Base-by-base conservation (phyloP, 1,139 yeast species). In the Taphrina betulina region DNA sequence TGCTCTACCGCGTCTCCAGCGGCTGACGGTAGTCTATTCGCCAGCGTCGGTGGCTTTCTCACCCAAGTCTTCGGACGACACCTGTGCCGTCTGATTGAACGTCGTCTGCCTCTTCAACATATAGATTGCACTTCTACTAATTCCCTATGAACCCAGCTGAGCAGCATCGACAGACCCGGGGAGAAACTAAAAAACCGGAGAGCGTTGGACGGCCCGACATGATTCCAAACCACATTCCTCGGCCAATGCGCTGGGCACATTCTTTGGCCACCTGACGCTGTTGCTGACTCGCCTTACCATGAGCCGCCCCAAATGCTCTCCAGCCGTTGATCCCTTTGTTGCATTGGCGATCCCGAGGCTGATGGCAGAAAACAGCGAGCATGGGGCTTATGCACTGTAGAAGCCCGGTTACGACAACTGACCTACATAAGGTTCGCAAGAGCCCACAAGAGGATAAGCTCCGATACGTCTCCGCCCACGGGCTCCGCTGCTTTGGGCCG, bases 41-140 rank as follows among this genome's bases (percentile, higher is more conserved):
- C 45, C 31, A 26, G 12, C 12, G 31, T 7, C 31, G 10, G 12
- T 12, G 10, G 12, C 10, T 26, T 7, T 7, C 31, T 26, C 26
- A 43, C 48, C 48, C 10, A 43, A 29, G 4, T 43, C 48, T 5
- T 29, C 37, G 5, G 22, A 8, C 2, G 48, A 31, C 26, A 43
- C 48, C 16, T 43, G 37, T 7, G 48, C 22, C 12, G 24, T 23
- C 17, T 31, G 48, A 20, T 33, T 43, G 17, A 43, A 43, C 16
- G 48, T 43, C n/a, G 36, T 43, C 29, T 43, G 48, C 34, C 31
- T 29, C 20, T 33, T 29, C 20, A 43, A 37, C 48, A 43, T 43
- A 7, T 26, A 7, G 31, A 26, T 7, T 26, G 10, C 7, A 7
- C 31, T 7, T 26, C 31, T 12, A 26, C 31, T 7, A 26, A 12